These are phyloP conservation scores for Ceratocystis smalleyi DNA, from an alignment of 2,329 filamentous ascomycete genomes.

Conservation along the genomic window DNA sequence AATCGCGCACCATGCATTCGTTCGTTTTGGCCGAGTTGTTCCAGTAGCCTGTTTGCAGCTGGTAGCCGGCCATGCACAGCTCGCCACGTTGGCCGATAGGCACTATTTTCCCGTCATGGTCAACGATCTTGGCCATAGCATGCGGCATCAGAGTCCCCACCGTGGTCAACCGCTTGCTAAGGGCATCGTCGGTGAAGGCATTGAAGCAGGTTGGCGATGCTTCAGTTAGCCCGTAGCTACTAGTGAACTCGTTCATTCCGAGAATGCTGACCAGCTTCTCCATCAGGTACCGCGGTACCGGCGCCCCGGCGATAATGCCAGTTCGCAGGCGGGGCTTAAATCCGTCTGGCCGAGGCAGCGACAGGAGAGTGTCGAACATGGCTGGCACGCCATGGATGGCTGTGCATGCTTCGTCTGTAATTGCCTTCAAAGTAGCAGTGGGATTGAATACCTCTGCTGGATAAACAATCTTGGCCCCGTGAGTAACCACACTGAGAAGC, in stretches of 20 bases:
- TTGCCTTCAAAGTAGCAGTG: conserved; percentile 46
- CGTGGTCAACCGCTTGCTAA: conserved; percentile 50
- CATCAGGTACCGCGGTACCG: conserved; percentile 62
- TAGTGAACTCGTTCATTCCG: conserved; percentile 60
- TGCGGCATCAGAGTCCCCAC: conserved; percentile 67
- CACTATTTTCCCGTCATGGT: conserved; percentile 48
- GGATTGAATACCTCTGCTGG: conserved; percentile 61
- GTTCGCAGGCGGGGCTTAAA: conserved; percentile 46
- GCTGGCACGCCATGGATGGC: conserved; percentile 69
- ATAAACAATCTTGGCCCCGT: conserved; percentile 62
- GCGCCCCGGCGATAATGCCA: conserved; percentile 64
- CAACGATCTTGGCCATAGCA: conserved; percentile 60
- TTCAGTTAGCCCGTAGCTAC: conserved; percentile 59
- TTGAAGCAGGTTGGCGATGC: conserved; percentile 70
- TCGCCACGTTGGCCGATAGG: conserved; percentile 55
- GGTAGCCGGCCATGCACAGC: conserved; percentile 64
- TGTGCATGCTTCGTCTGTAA: conserved; percentile 53
- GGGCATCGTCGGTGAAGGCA: conserved; percentile 56
- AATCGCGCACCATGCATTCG: conserved; percentile 39
- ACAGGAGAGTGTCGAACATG: conserved; percentile 59
- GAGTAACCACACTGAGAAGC: conserved; percentile 54
- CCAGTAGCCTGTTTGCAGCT: conserved; percentile 52
- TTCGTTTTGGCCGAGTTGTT: conserved; percentile 61
- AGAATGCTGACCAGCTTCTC: conserved; percentile 53
- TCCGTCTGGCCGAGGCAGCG: conserved; percentile 28